These are phyloP conservation scores for Erysiphe pisi DNA, from an alignment of 2,329 filamentous ascomycete genomes.

Conservation along the genomic window DNA sequence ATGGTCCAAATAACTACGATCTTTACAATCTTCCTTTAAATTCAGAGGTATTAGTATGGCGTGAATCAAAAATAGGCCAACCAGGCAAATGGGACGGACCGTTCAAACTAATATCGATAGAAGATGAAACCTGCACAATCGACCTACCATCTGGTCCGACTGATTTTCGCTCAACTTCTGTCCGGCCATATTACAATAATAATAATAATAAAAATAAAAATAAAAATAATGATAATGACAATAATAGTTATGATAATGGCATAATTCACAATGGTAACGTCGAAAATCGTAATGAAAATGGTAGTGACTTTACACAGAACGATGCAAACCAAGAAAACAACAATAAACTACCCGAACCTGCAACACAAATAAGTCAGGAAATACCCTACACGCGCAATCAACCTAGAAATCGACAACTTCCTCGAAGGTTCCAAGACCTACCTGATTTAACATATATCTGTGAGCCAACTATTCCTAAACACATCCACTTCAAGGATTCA, in stretches of 20 bases:
- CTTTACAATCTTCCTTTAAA: constrained; percentile 27
- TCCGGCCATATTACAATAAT: neutral
- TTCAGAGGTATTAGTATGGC: constrained; percentile 27
- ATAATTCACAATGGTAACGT: neutral
- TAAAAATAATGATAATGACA: neutral
- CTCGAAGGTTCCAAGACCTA: neutral
- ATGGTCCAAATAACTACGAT: constrained; percentile 13
- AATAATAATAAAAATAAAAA: neutral
- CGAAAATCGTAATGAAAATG: neutral
- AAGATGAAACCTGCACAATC: constrained; percentile 4
- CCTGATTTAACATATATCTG: neutral
- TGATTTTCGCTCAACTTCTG: neutral
- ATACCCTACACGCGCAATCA: neutral
- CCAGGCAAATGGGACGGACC: neutral
- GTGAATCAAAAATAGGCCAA: constrained; percentile 18
- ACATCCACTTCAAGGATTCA: neutral
- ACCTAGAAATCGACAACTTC: neutral
- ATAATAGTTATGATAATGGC: no score
- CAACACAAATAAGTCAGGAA: neutral
- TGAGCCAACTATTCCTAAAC: neutral
- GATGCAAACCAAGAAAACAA: neutral
- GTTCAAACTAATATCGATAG: neutral
- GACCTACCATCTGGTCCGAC: neutral
- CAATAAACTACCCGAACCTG: neutral
- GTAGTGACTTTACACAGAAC: neutral